A percentile compares a stretch with the other conserved stretches of the same genome.
phyloP scores from a whole-genome alignment of 2,329 filamentous ascomycete species.

The Epichloe hybrida region DNA sequence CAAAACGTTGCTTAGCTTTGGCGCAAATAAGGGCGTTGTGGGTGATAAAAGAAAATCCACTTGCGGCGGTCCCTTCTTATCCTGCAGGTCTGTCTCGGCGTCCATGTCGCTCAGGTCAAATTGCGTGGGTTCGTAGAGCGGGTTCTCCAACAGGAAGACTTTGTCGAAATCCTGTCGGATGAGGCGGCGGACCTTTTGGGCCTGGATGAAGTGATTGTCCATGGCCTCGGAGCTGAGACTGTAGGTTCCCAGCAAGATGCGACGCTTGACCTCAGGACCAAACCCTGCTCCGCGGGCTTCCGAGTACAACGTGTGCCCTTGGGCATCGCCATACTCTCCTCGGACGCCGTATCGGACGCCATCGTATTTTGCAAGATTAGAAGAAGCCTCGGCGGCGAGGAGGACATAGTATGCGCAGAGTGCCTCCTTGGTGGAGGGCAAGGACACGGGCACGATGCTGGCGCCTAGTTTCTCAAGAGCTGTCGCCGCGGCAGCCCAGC shows the following conservation, averaged over 20 bases:
- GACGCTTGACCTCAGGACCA: constrained; percentile 70
- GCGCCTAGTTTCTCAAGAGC: constrained; percentile 52
- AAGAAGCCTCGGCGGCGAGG: constrained; percentile 87
- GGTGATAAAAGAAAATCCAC: constrained; percentile 84
- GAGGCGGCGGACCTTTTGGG: constrained; percentile 72
- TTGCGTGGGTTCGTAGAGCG: constrained; percentile 40
- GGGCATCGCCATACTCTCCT: constrained; percentile 35
- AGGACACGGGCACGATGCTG: constrained; percentile 58
- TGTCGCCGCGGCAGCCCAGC: constrained; percentile 53
- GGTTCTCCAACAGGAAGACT: constrained; percentile 58
- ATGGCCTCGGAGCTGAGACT: constrained; percentile 81
- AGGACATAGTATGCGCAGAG: constrained; percentile 92
- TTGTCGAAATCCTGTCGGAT: constrained; percentile 79
- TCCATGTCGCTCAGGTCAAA: constrained; percentile 50
- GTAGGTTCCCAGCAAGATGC: constrained; percentile 83
- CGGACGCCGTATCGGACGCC: constrained; percentile 79
- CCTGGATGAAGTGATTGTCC: constrained; percentile 93
- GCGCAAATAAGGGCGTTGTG: constrained; percentile 71
- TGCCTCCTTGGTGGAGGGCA: constrained; percentile 74
- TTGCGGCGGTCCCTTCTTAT: constrained; percentile 44
- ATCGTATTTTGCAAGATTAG: constrained; percentile 93
- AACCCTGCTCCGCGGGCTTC: constrained; percentile 61
- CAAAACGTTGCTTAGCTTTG: constrained; percentile 44
- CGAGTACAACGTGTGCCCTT: constrained; percentile 58
- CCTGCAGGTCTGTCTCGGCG: constrained; percentile 34